Base-by-base conservation (phyloP, 306 rosid species). In the Lagenaria siceraria region DNA sequence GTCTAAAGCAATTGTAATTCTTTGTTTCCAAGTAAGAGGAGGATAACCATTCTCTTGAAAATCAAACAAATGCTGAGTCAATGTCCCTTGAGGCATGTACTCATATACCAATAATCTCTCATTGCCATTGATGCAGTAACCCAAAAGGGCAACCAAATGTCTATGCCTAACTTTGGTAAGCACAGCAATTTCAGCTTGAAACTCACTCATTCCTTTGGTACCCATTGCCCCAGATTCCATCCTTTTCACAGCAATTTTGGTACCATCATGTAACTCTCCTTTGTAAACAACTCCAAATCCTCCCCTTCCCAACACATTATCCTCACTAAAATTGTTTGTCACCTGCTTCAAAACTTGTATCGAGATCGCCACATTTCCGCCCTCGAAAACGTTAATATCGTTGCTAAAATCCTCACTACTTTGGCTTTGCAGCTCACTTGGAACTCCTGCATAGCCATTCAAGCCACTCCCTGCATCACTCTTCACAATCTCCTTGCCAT, bases 201-300 rank as follows among this genome's bases (percentile, higher is more conserved):
- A 93, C 83, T 93, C 98, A 12, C 82, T 90, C 94, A 90, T 43
- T 62, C 96, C 97, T 84, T 91, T 93, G 65, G 80, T 88, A 11
- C 90, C 90, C 82, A 82, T 81, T 24, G 89, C 87, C 62, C 80
- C 91, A 65, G 94, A 88, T 74, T 88, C 89, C 98, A 91, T 93
- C 81, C 96, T 85, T 81, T 93, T 93, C 74, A 93, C 97, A 53
- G 98, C 98, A 72, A 93, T 90, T 76, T 88, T 87, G 3, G 97
- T 93, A 62, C 97, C 97, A 76, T 90, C 97, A 24, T 84, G 90
- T 64, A 93, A 79, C 80, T 90, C 96, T 24, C 98, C 98, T 75
- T 86, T 88, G 70, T 93, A 93, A 76, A 94, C 98, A 73, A 89
- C 90, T 27, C 98, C 98, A 83, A 91, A 94, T 31, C 98, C 97